Evolutionary conservation across 2,329 filamentous ascomycete genomes (phyloP).

Genomic region (Metarhizium guizhouense): DNA sequence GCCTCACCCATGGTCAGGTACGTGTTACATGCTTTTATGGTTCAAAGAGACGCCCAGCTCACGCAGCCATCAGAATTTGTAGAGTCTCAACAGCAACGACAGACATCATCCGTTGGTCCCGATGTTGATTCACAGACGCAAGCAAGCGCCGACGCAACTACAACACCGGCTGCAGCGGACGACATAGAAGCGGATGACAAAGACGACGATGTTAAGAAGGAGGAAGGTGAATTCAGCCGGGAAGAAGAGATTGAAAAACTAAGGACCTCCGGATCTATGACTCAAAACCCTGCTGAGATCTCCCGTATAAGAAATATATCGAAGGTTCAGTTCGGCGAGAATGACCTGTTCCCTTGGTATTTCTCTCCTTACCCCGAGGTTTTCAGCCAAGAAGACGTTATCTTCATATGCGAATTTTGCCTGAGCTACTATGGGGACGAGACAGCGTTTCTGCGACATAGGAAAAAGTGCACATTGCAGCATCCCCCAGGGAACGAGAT

Average conservation of each 20-base stretch:
- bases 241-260: slow-evolving; percentile 96
- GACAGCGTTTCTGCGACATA: slow-evolving; percentile 76
- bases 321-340: slow-evolving; percentile 86
- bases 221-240: slow-evolving; percentile 55
- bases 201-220: slow-evolving; percentile 33
- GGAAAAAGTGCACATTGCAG: slow-evolving; percentile 79
- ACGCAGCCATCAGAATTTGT: slow-evolving; percentile 29
- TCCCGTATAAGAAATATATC: slow-evolving; percentile 92
- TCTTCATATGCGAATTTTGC: slow-evolving; percentile 97
- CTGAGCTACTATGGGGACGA: slow-evolving; percentile 80
- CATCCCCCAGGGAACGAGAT: slow-evolving; percentile 98
- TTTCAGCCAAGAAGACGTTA: slow-evolving; percentile 80
- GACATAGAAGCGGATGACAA: slow-evolving; percentile 49
- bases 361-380: slow-evolving; percentile 93
- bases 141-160: slow-evolving; percentile 32
- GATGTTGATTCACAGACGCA: slow-evolving; percentile 37
- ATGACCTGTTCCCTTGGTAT: slow-evolving; percentile 95
- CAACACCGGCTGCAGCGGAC: slow-evolving; percentile 36
- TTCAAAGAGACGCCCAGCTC: neutral
- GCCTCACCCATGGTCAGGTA: slow-evolving; percentile 42
- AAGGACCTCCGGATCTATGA: slow-evolving; percentile 93
- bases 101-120: slow-evolving; percentile 31
- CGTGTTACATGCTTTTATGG: neutral
- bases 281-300: slow-evolving; percentile 94
- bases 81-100: slow-evolving; percentile 36